Evolutionary conservation across 768 basidiomycete genomes (phyloP), one percentile per base, ranked within the genome.

Genomic region (Floccularia luteovirens): DNA sequence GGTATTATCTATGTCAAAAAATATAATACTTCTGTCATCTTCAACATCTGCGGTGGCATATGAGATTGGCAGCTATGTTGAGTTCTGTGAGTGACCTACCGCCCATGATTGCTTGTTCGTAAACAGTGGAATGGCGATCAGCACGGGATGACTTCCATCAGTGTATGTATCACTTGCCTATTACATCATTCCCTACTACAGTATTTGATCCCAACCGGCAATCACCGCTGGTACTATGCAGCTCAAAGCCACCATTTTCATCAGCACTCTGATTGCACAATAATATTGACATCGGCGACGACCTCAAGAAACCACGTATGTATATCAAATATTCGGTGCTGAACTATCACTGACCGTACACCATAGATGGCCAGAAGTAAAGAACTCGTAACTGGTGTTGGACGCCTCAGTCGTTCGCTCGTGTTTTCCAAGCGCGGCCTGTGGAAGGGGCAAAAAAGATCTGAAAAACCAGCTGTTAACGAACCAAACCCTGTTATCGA

Each of bases 1-100:
- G 2, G 88, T 90, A 51, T 92, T 90, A 59, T 91, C 90, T 43
- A 91, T 87, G 53, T 90, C 89, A 44, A 91, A 77, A 75, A 80
- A 90, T 37, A 88, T 68, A 36, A 89, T 60, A 45, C 59, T 59
- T 11, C 79, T 75, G 27, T 74, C 69, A 66, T 86, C 83, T 47
- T 36, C 20, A 3, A 24, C 27, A 39, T 10, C 3, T 14, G 21
- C 6, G n/a, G n/a, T n/a, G n/a, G n/a, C n/a, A n/a, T n/a, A n/a
- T n/a, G 16, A 17, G 27, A 8, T 7, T 34, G 20, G n/a, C 32
- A 34, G 32, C 7, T 19, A 7, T 34, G 16, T 34, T 34, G 31
- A 3, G 24, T 20, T 31, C 36, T 23, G 22, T 32, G n/a, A n/a
- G n/a, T n/a, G n/a, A n/a, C n/a, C n/a, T n/a, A n/a, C n/a, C n/a